Conservation (phyloP, 2,329 filamentous ascomycete species). For the Apiospora aurea region DNA sequence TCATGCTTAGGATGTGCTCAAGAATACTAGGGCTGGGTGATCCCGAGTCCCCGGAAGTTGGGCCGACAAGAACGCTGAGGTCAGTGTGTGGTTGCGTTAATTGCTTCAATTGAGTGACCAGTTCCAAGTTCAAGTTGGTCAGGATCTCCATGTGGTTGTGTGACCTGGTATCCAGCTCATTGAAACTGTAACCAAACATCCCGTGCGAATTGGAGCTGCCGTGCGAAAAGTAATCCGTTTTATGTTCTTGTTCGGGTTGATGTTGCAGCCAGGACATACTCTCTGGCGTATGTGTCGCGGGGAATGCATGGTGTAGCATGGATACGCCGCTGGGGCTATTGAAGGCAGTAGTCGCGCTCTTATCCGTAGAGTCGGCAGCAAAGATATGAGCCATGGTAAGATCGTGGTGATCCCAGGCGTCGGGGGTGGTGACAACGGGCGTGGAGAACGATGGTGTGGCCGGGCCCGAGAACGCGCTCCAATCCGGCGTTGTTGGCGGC, state of each 20-base stretch:
- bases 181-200: not conserved
- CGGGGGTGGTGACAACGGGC: not conserved
- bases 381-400: not conserved
- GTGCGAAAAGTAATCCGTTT: not conserved
- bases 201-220: not conserved
- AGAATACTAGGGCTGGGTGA: not conserved
- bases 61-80: not conserved
- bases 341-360: not conserved
- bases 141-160: not conserved
- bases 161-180: not conserved
- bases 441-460: not conserved
- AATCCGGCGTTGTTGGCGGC: not conserved
- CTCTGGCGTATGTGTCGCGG: not conserved
- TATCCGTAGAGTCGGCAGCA: not conserved
- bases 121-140: constrained; percentile 5
- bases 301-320: not conserved
- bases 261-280: not conserved
- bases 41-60: not conserved
- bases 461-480: not conserved
- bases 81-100: not conserved
- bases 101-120: constrained; percentile 4
- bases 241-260: not conserved
- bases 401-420: not conserved
- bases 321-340: not conserved
- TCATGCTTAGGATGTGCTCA: constrained; percentile 5